These are phyloP conservation scores for Gelatoporia subvermispora DNA, from an alignment of 768 basidiomycete species.

Conservation along the genomic window DNA sequence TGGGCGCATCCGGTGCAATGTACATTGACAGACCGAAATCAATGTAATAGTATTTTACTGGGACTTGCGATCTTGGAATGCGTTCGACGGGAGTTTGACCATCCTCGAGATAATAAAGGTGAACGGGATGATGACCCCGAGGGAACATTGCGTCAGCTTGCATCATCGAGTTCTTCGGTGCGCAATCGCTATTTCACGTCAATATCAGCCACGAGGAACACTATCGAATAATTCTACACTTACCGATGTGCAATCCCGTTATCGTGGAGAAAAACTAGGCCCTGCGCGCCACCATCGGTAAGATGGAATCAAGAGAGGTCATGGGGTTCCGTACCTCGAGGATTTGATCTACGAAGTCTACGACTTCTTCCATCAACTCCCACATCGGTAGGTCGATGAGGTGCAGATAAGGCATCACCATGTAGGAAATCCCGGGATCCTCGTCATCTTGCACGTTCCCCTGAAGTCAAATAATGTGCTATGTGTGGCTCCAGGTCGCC, in stretches of 20 bases:
- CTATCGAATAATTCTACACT: no score
- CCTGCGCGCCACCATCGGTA: slow-evolving; percentile 7
- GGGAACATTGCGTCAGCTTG: slow-evolving; percentile 14
- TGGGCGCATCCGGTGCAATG: slow-evolving; percentile 1
- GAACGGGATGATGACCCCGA: slow-evolving; percentile 16
- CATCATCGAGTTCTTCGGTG: slow-evolving; percentile 16
- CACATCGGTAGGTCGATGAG: slow-evolving; percentile 11
- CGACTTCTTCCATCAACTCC: slow-evolving; percentile 12
- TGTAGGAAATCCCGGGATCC: background rate
- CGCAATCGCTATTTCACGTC: slow-evolving; percentile 13
- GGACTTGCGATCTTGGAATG: background rate
- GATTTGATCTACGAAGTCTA: slow-evolving; percentile 15
- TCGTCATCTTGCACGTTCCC: slow-evolving; percentile 8
- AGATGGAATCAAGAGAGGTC: no score
- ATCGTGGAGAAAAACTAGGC: slow-evolving; percentile 15
- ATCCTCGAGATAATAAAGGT: background rate
- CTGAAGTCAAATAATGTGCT: slow-evolving; percentile 5
- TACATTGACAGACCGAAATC: slow-evolving; percentile 13
- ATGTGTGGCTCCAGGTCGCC: slow-evolving; percentile 12
- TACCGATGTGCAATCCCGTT: slow-evolving; percentile 17
- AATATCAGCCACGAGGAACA: no score
- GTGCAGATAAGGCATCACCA: slow-evolving; percentile 20
- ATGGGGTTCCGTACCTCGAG: slow-evolving; percentile 11
- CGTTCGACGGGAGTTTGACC: background rate
- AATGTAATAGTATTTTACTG: slow-evolving; percentile 13